Conservation (phyloP, 306 rosid genomes). For the Leucaena leucocephala region DNA sequence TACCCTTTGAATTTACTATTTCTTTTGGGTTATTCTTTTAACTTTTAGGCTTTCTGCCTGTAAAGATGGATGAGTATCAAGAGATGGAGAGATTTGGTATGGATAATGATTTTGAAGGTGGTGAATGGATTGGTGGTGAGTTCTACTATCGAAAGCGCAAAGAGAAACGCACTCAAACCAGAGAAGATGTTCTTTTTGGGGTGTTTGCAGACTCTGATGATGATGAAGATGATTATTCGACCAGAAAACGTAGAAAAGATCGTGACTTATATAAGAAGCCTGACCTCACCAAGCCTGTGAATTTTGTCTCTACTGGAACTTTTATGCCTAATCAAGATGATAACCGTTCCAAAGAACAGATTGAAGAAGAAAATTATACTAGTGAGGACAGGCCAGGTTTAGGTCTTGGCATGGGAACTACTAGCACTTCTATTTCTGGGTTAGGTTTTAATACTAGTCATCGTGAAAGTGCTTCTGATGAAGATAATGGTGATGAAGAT, state of each 20-base stretch:
- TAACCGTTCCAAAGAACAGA: conserved; percentile 42
- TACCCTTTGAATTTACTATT: background rate
- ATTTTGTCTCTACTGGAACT: conserved; percentile 76
- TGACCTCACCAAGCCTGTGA: conserved; percentile 77
- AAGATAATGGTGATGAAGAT: conserved; percentile 34
- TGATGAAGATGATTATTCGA: conserved; percentile 46
- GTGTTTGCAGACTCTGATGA: conserved; percentile 63
- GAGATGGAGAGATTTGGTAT: conserved; percentile 83
- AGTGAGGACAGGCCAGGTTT: conserved; percentile 51
- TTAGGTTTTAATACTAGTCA: conserved; percentile 46
- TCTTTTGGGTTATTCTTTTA: background rate
- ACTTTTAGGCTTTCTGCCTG: conserved; percentile 6
- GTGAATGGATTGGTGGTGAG: conserved; percentile 74
- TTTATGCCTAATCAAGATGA: conserved; percentile 75
- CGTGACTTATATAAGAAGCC: conserved; percentile 46
- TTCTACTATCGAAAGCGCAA: conserved; percentile 66
- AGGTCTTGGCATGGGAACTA: conserved; percentile 62
- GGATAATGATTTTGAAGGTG: conserved; percentile 87
- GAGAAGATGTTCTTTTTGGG: conserved; percentile 73
- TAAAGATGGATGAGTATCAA: conserved; percentile 76
- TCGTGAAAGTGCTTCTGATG: conserved; percentile 34
- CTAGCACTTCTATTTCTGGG: conserved; percentile 53
- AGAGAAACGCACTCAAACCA: conserved; percentile 72
- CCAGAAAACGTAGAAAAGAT: conserved; percentile 63
- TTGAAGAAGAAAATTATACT: conserved; percentile 25